Percentiles rank a stretch among this genome's conserved stretches.
Evolutionary conservation across 2,329 filamentous ascomycete species (phyloP).

Genomic region (Xylariaceae sp.): DNA sequence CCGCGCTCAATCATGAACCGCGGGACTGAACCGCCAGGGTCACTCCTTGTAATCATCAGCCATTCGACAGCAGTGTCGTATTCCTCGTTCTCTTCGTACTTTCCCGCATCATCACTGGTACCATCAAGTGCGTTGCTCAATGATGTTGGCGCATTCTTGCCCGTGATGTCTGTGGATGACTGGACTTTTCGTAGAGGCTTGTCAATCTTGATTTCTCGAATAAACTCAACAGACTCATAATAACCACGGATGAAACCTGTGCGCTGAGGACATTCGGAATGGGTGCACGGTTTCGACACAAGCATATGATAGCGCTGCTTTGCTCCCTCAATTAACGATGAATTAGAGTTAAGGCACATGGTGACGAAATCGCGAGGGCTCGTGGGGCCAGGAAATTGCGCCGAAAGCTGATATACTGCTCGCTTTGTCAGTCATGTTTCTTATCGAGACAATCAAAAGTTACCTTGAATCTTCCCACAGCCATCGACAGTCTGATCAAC

Average conservation of each 20-base stretch:
- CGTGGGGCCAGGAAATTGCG: slow-evolving; percentile 86
- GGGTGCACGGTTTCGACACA: slow-evolving; percentile 78
- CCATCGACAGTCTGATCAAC: slow-evolving; percentile 60
- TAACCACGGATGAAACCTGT: slow-evolving; percentile 76
- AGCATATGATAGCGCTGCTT: slow-evolving; percentile 72
- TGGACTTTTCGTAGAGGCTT: slow-evolving; percentile 40
- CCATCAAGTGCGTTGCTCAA: slow-evolving; percentile 26
- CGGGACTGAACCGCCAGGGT: slow-evolving; percentile 84
- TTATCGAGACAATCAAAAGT: slow-evolving; percentile 7
- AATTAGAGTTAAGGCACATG: slow-evolving; percentile 67
- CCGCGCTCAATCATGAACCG: slow-evolving; percentile 89
- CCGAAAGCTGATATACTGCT: slow-evolving; percentile 78
- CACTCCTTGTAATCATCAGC: slow-evolving; percentile 89
- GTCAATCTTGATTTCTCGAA: slow-evolving; percentile 72
- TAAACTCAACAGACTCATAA: slow-evolving; percentile 90
- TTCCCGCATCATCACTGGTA: slow-evolving; percentile 20
- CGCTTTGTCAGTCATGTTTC: slow-evolving; percentile 9
- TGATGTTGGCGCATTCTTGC: slow-evolving; percentile 29
- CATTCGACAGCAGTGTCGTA: slow-evolving; percentile 65
- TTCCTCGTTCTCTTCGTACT: slow-evolving; percentile 28
- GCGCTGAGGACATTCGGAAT: slow-evolving; percentile 68
- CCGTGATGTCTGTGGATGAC: slow-evolving; percentile 44
- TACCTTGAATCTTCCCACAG: slow-evolving; percentile 63
- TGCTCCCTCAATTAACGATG: slow-evolving; percentile 31
- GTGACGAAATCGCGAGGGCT: slow-evolving; percentile 86